Evolutionary conservation across 2,329 filamentous ascomycete genomes (phyloP).

Genomic region (Alternaria ventricosa): DNA sequence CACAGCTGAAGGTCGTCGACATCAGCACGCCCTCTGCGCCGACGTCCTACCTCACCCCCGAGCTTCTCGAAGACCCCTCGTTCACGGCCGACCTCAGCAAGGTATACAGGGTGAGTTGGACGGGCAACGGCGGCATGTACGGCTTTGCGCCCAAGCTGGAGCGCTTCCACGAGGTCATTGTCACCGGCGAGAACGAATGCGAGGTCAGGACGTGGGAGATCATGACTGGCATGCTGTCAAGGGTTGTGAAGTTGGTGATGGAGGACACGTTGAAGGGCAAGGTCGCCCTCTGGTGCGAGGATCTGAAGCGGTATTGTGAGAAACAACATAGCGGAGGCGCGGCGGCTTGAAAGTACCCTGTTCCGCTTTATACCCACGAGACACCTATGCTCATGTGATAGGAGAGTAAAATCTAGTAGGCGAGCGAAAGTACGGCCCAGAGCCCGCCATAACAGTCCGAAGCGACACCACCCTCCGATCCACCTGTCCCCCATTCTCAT

Average conservation of each 20-base stretch:
- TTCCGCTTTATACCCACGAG: neutral
- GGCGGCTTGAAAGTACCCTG: neutral
- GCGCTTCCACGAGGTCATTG: slow-evolving; percentile 30
- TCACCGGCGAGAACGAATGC: slow-evolving; percentile 17
- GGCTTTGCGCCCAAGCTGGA: slow-evolving; percentile 16
- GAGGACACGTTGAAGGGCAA: slow-evolving; percentile 22
- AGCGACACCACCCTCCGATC: neutral
- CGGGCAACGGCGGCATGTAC: slow-evolving; percentile 20
- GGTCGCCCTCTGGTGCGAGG: slow-evolving; percentile 24
- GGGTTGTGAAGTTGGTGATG: slow-evolving; percentile 24
- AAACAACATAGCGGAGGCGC: neutral
- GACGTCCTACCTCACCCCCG: slow-evolving; percentile 16
- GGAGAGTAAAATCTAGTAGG: neutral
- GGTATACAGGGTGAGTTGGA: slow-evolving; percentile 30
- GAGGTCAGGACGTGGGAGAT: slow-evolving; percentile 31
- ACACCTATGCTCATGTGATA: neutral
- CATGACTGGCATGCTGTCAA: slow-evolving; percentile 26
- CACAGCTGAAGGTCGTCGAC: slow-evolving; percentile 24
- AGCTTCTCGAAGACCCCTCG: slow-evolving; percentile 10
- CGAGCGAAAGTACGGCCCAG: neutral
- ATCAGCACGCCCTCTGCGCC: slow-evolving; percentile 23
- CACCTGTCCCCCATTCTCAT: neutral
- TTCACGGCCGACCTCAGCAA: slow-evolving; percentile 24
- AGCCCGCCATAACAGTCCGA: neutral
- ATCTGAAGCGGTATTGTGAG: slow-evolving; percentile 26